Base-by-base conservation (phyloP, 2,329 filamentous ascomycete species). In the Thermochaetoides dissita region DNA sequence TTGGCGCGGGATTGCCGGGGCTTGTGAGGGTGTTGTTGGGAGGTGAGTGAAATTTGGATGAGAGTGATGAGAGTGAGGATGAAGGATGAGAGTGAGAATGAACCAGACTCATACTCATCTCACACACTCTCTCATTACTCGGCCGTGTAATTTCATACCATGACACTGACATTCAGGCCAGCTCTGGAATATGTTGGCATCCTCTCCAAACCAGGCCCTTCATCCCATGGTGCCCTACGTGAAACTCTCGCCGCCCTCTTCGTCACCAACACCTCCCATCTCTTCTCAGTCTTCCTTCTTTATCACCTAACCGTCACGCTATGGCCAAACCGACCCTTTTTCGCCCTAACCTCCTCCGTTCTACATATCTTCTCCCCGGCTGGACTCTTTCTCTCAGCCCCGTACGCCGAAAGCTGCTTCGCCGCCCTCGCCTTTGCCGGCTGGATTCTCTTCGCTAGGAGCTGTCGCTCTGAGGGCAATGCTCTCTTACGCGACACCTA, bases 291-390 rank as follows among this genome's bases (percentile, higher is more conserved):
- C 9, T 50, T 94, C 35, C 67, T 78, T 8, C 67, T 96, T 10
- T 82, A 85, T 59, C 63, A 67, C 43, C 72, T 94, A 17, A 75
- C 79, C 2, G 56, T 67, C 42, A 59, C 70, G 7, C 53, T 88
- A 8, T 74, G 74, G 42, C 60, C 60, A 10, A 55, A 67, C 46
- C 53, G 53, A n/a, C 66, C 58, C n/a, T 59, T 12, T 12, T 7
- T 81, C 34, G 72, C 84, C 2, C 78, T 89, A 47, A 57, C 82
- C 17, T 71, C 85, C 7, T 76, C 85, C 3, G 64, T 73, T 10
- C 65, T 96, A 38, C 86, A 96, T 59, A 72, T 94, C 42, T 56
- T 96, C 38, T 91, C 84, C 0, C 89, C 91, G 0, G 91, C 84
- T 0, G 89, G 89, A 1, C 63, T 95, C 2, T 96, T 98, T 57